Evolutionary conservation across 331 rosid species (phyloP), one percentile per base, ranked within the genome.

Genomic region (Arachis monticola): DNA sequence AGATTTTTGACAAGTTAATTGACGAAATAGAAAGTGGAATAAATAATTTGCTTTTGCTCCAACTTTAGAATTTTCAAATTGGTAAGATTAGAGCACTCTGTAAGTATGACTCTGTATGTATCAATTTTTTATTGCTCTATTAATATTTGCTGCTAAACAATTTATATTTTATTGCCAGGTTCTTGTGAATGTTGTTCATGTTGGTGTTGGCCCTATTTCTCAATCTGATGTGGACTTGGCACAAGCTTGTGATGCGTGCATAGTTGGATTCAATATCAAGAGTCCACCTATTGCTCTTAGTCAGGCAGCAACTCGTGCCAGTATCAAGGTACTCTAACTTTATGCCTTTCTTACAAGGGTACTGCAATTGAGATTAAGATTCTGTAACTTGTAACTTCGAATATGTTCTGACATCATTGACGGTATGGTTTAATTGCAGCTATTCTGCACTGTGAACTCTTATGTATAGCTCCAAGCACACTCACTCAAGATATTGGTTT

Each of bases 191-290:
- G 80, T 90, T 14, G 96, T 94, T 73, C 93, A 94, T 83, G 96
- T 92, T 76, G 97, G 99, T 7, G 97, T 86, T 46, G 99, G 99
- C 50, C 80, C 97, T 27, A 62, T 94, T 68, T 91, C 96, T 48
- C 97, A 90, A 82, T 92, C 96, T 30, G 99, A 92, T 69, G 77
- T 91, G 77, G 97, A 94, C 82, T 77, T 94, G 68, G 99, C 99
- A 57, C 85, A 90, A 80, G 99, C 99, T 68, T 94, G 99, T 70
- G 96, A 93, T 59, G 97, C 99, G 52, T 94, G 89, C 75, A 87
- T 94, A 59, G 89, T 94, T 69, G 97, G 97, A 77, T 94, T 92
- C 70, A 92, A 88, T 73, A 85, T 94, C 73, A 94, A 86, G 83
- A 85, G 79, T 80, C 96, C 96, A 8, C 94, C 99, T 35, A 85